These are phyloP conservation scores for Bruguiera gymnorhiza DNA, from an alignment of 345 rosid genomes.

Conservation along the genomic window DNA sequence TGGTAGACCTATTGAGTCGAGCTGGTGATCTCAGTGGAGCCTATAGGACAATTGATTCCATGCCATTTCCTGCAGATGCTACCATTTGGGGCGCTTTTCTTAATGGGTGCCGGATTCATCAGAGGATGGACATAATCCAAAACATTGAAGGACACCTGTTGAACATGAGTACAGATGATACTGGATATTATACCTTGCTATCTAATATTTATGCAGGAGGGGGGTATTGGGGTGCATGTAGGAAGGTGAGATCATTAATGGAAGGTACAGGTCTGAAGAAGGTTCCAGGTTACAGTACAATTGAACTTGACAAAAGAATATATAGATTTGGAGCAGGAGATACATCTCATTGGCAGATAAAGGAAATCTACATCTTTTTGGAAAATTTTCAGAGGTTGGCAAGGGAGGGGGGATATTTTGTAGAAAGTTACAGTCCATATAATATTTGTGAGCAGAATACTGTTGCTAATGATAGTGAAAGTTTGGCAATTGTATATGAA, in stretches of 20 bases:
- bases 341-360: conserved; percentile 2
- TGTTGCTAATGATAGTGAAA: neutral
- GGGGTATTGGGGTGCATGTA: conserved; percentile 62
- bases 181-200: conserved; percentile 62
- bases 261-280: conserved; percentile 45
- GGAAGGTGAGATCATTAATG: conserved; percentile 48
- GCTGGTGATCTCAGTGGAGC: conserved; percentile 69
- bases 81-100: conserved; percentile 69
- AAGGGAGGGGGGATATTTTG: conserved; percentile 5
- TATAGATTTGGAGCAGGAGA: conserved; percentile 24
- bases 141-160: conserved; percentile 40
- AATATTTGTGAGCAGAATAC: neutral
- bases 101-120: conserved; percentile 78
- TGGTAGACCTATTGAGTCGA: conserved; percentile 83
- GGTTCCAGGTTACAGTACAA: conserved; percentile 62
- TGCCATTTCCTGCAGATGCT: conserved; percentile 61
- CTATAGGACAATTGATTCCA: conserved; percentile 47
- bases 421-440: neutral
- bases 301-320: conserved; percentile 19
- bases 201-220: conserved; percentile 78
- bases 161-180: conserved; percentile 46
- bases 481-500: conserved; percentile 8
- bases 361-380: conserved; percentile 15
- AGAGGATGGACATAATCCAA: conserved; percentile 59
- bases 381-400: conserved; percentile 23